Conservation (phyloP, 371 early-diverging fungal genomes). For the Zychaea mexicana region DNA sequence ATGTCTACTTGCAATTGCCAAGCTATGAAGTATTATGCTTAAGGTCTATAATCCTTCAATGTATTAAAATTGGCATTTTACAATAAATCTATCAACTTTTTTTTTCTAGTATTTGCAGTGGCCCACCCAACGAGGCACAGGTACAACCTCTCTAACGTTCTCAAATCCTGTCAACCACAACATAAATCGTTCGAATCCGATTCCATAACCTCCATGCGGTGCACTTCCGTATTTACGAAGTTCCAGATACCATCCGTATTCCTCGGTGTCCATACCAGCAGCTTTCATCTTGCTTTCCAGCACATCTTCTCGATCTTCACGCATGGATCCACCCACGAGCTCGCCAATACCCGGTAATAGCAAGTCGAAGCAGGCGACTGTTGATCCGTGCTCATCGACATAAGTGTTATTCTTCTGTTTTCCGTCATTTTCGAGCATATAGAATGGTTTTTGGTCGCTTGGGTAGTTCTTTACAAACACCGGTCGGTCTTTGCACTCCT, state of each 20-base stretch:
- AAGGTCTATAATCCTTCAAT: too few species aligned
- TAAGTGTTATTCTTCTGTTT: too few species aligned
- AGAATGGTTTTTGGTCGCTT: constrained; percentile 82
- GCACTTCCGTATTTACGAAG: constrained; percentile 81
- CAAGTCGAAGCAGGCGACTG: constrained; percentile 88
- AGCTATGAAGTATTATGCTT: too few species aligned
- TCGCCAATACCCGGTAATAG: constrained; percentile 91
- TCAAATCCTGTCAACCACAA: constrained; percentile 79
- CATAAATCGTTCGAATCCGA: constrained; percentile 90
- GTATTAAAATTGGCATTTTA: too few species aligned
- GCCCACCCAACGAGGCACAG: constrained; percentile 72
- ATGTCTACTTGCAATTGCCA: too few species aligned
- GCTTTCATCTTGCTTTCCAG: constrained; percentile 59
- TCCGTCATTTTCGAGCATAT: constrained; percentile 82
- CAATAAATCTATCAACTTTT: too few species aligned
- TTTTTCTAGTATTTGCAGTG: constrained; percentile 50
- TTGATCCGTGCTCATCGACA: constrained; percentile 56
- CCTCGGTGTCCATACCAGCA: constrained; percentile 63
- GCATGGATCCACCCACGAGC: constrained; percentile 87
- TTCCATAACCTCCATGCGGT: constrained; percentile 94
- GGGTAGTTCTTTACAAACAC: constrained; percentile 96
- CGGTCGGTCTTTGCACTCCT: constrained; percentile 63
- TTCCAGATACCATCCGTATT: constrained; percentile 88
- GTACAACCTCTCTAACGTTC: constrained; percentile 84
- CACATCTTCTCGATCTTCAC: constrained; percentile 71